Evolutionary conservation across 768 basidiomycete species (phyloP).

Genomic region (Sporobolomyces phaffii): DNA sequence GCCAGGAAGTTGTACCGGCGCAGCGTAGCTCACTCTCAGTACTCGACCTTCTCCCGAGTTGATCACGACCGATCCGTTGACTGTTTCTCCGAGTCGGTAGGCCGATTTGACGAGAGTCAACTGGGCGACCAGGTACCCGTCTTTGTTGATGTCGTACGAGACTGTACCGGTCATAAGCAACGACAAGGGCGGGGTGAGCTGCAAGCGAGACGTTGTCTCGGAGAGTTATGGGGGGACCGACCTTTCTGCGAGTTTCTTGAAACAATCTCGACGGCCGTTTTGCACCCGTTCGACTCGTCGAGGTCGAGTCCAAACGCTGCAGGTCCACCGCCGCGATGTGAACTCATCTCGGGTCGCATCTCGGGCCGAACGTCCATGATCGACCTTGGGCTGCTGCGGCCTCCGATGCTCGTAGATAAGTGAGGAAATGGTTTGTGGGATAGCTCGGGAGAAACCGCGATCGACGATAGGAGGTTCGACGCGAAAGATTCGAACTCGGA

Average conservation of each 20-base stretch:
- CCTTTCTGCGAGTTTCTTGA: slow-evolving; percentile 85
- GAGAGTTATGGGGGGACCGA: slow-evolving; percentile 45
- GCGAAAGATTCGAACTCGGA: slow-evolving; percentile 45
- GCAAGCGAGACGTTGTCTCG: too few relatives aligned
- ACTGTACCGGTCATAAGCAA: slow-evolving; percentile 51
- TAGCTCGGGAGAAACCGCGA: slow-evolving; percentile 36
- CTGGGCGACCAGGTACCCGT: slow-evolving; percentile 79
- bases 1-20: not conserved
- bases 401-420: slow-evolving; percentile 5
- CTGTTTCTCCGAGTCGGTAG: slow-evolving; percentile 85
- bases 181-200: too few relatives aligned
- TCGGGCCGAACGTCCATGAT: slow-evolving; percentile 29
- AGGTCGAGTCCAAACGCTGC: slow-evolving; percentile 23
- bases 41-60: slow-evolving; percentile 74
- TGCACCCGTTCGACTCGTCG: slow-evolving; percentile 46
- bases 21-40: slow-evolving; percentile 58
- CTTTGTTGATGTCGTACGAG: slow-evolving; percentile 92
- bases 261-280: slow-evolving; percentile 83
- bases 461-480: slow-evolving; percentile 42
- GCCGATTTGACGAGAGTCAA: slow-evolving; percentile 86
- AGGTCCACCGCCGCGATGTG: not conserved
- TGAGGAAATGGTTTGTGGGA: slow-evolving; percentile 16
- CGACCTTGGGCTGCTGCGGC: not conserved
- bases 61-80: slow-evolving; percentile 78
- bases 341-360: slow-evolving; percentile 34